Evolutionary conservation across 805 yeast species (phyloP), one percentile per base, ranked within the genome.

Genomic region (Barnettozyma botsteinii): DNA sequence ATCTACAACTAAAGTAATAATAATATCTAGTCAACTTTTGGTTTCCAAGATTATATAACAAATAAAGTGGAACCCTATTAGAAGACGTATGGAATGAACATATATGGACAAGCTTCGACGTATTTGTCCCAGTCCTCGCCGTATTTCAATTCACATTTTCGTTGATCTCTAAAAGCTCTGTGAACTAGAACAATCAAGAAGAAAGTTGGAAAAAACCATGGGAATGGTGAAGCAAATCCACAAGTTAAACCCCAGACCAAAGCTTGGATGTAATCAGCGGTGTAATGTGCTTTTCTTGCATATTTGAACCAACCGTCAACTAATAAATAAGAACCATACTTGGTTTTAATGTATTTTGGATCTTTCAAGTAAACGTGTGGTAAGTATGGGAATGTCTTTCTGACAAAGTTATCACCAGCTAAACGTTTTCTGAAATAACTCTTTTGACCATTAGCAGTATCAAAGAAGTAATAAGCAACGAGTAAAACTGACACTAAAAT

Each of bases 131-230:
- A 93, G 65, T 93, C 98, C 31, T 77, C 82, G 33, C 98, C 98
- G 56, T 93, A 93, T 69, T 93, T 93, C 60, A 67, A 71, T 51
- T 71, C 75, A 65, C 97, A 87, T 62, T 91, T 87, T 48, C 79
- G 74, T 50, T 81, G 75, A 66, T 93, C 98, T 68, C 98, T 82
- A 49, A 70, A 60, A 31, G 95, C 87, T 65, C 98, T 81, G 66
- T 93, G 98, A 33, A 81, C 63, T 60, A 93, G 76, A 47, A 88
- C 96, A 52, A 81, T 66, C 47, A 88, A 76, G 79, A 87, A 93
- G 69, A 93, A 93, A 18, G 70, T 67, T 4, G 98, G 97, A 79
- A 83, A 91, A 66, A 93, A 93, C 91, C 95, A 93, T 32, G 97
- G 96, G 70, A 91, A 78, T 36, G 89, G 85, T 3, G 96, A 85